Evolutionary conservation across 73 alveolate species (phyloP).

Genomic region (Blepharisma stoltei): DNA sequence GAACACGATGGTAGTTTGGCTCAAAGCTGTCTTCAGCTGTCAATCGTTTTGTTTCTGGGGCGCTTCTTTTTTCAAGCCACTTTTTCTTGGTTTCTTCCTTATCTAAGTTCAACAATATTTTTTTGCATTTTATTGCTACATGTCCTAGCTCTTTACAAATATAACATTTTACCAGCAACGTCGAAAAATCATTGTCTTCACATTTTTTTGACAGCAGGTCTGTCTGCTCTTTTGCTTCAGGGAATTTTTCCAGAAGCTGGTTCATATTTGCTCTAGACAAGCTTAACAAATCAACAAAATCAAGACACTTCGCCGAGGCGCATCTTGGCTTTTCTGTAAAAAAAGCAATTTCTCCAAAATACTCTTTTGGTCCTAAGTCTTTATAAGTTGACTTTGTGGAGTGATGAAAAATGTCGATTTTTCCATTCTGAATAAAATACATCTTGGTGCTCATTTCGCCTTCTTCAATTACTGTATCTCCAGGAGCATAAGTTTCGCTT

Average conservation of each 20-base stretch:
- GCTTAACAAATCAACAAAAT: slow-evolving; percentile 36
- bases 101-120: slow-evolving; percentile 11
- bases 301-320: slow-evolving; percentile 52
- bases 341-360: slow-evolving; percentile 61
- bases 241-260: slow-evolving; percentile 15
- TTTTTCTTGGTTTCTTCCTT: slow-evolving; percentile 12
- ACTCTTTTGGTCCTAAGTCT: slow-evolving; percentile 15
- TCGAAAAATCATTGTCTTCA: slow-evolving; percentile 34
- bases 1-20: neutral
- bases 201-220: slow-evolving; percentile 10
- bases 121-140: slow-evolving; percentile 45
- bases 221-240: slow-evolving; percentile 34
- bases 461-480: slow-evolving; percentile 78
- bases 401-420: slow-evolving; percentile 47
- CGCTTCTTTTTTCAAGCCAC: slow-evolving; percentile 20
- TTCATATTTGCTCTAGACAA: slow-evolving; percentile 7
- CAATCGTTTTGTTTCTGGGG: neutral
- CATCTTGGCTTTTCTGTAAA: slow-evolving; percentile 49
- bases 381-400: slow-evolving; percentile 35
- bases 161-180: slow-evolving; percentile 47
- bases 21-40: neutral
- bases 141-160: slow-evolving; percentile 51
- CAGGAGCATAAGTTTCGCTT: slow-evolving; percentile 72
- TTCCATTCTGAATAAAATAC: slow-evolving; percentile 79
- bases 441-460: slow-evolving; percentile 73